Evolutionary conservation across 192 early-diverging fungal species (phyloP).

Genomic region (Backusella psychrophila): DNA sequence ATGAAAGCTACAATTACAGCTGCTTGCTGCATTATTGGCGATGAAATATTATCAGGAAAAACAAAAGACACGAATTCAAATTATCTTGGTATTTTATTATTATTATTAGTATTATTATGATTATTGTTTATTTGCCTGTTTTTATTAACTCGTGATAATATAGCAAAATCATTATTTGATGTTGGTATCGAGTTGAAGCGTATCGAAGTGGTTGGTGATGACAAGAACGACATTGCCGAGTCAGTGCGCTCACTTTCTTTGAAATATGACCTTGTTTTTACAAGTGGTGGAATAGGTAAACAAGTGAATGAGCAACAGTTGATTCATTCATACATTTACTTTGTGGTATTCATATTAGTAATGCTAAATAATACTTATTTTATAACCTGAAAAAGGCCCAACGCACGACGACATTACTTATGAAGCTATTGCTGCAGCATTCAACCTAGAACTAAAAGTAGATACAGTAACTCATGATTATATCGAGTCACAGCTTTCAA

Average conservation of each 20-base stretch:
- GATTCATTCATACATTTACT: not conserved
- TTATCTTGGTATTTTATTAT: constrained; percentile 39
- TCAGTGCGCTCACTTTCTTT: constrained; percentile 45
- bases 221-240: constrained; percentile 39
- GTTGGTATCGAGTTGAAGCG: constrained; percentile 56
- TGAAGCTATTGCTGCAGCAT: constrained; percentile 60
- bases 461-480: constrained; percentile 47
- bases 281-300: constrained; percentile 72
- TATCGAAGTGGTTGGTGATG: constrained; percentile 56
- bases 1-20: constrained; percentile 15
- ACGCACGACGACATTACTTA: constrained; percentile 75
- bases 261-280: constrained; percentile 59
- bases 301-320: not conserved
- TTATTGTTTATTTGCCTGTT: not conserved
- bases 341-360: not conserved
- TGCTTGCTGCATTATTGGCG: constrained; percentile 39
- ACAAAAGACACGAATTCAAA: constrained; percentile 63
- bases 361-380: not conserved
- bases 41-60: constrained; percentile 74
- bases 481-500: constrained; percentile 41
- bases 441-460: constrained; percentile 42
- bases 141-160: not conserved
- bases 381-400: constrained; percentile 28
- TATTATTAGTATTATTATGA: not conserved
- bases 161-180: constrained; percentile 56